A percentile compares a stretch with the other conserved stretches of the same genome.
Conservation (phyloP, 768 basidiomycete species). For the Mycena filopes region DNA sequence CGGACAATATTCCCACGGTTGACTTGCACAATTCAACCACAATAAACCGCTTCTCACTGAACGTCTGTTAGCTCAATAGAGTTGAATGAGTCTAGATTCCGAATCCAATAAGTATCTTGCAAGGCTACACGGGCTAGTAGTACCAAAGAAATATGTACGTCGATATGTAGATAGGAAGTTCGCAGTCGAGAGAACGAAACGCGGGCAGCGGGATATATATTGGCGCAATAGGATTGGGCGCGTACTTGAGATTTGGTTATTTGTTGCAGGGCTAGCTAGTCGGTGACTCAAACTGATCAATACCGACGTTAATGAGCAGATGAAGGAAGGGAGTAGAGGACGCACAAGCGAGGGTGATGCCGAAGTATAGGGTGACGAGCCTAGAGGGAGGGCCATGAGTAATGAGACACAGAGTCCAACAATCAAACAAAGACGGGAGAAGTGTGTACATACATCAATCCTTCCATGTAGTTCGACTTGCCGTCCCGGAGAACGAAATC, state of each 20-base stretch:
- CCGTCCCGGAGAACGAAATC: constrained; percentile 64
- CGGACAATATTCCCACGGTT: too few relatives aligned
- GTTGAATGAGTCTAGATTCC: too few relatives aligned
- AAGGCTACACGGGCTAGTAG: constrained; percentile 21
- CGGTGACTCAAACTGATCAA: constrained; percentile 51
- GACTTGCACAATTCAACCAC: too few relatives aligned
- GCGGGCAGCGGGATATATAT: constrained; percentile 1
- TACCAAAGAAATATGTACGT: constrained; percentile 15
- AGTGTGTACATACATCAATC: constrained; percentile 66
- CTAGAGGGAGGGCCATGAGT: too few relatives aligned
- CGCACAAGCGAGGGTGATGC: constrained; percentile 84
- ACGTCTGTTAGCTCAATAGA: too few relatives aligned
- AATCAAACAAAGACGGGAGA: constrained; percentile 42
- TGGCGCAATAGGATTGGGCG: background rate
- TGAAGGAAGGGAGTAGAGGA: background rate
- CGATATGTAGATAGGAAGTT: too few relatives aligned
- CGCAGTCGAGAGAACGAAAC: background rate
- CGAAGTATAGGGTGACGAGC: constrained; percentile 76
- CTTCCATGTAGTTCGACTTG: constrained; percentile 52
- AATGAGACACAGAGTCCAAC: too few relatives aligned
- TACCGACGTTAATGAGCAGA: background rate
- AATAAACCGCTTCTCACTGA: too few relatives aligned
- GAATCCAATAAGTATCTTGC: background rate
- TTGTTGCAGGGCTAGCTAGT: constrained; percentile 2
- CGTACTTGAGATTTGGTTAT: background rate